Percentiles rank a stretch among this genome's conserved stretches.
phyloP scores from a whole-genome alignment of 2,329 filamentous ascomycete genomes.

The Parastagonospora nodorum region DNA sequence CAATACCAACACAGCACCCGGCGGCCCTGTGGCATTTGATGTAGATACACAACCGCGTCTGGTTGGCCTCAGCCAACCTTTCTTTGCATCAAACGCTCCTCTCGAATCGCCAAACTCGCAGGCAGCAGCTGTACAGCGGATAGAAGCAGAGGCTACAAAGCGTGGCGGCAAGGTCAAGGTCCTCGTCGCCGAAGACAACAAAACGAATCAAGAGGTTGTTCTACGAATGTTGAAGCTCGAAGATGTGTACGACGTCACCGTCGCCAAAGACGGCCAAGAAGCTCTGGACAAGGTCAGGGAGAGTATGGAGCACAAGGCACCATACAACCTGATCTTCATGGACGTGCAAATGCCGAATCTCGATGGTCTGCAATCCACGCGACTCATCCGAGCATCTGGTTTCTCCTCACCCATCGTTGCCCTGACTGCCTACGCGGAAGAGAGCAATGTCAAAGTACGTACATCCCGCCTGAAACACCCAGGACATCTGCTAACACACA shows the following conservation, averaged over 20 bases:
- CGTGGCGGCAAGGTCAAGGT: conserved; percentile 71
- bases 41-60: conserved; percentile 75
- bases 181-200: conserved; percentile 82
- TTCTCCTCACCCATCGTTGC: conserved; percentile 90
- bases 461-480: not conserved
- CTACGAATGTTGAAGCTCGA: conserved; percentile 74
- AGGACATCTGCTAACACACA: conserved; percentile 10
- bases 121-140: conserved; percentile 67
- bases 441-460: conserved; percentile 84
- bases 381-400: conserved; percentile 82
- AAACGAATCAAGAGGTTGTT: conserved; percentile 54
- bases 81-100: conserved; percentile 64
- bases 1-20: conserved; percentile 17
- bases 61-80: conserved; percentile 81
- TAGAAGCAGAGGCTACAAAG: conserved; percentile 64
- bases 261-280: conserved; percentile 77
- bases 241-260: conserved; percentile 83
- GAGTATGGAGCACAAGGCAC: conserved; percentile 73
- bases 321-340: conserved; percentile 93
- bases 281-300: conserved; percentile 85
- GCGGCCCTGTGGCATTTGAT: conserved; percentile 52
- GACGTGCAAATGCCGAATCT: conserved; percentile 94
- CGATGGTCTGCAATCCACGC: conserved; percentile 84
- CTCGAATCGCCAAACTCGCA: conserved; percentile 63
- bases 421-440: conserved; percentile 86